Conservation (phyloP, 768 basidiomycete genomes). For the Lentinula aciculospora region DNA sequence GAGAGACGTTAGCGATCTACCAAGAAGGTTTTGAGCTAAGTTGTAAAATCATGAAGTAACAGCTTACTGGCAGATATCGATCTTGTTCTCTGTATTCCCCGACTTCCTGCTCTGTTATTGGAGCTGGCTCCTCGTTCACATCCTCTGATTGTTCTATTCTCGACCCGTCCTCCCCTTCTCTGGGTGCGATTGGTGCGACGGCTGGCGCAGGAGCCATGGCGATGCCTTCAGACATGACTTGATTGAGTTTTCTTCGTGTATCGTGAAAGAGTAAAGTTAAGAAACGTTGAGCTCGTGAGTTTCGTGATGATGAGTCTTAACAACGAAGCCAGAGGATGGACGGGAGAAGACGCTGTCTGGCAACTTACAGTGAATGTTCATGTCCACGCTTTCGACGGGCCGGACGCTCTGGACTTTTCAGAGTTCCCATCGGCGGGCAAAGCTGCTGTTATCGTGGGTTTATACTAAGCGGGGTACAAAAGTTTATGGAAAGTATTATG, state of each 20-base stretch:
- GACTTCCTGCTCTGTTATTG: constrained; percentile 88
- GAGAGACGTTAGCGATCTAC: constrained; percentile 95
- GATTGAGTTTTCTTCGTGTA: not conserved
- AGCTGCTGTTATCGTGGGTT: not conserved
- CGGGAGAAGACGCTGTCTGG: not conserved
- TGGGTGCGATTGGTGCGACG: not conserved
- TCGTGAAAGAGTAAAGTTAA: not conserved
- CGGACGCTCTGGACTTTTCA: not conserved
- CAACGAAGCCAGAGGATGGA: not conserved
- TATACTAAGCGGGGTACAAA: not conserved
- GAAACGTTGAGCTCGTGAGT: not conserved
- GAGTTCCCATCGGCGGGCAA: not conserved
- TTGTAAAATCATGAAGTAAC: not conserved
- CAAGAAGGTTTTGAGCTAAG: not conserved
- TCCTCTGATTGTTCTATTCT: constrained; percentile 24
- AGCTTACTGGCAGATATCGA: constrained; percentile 83
- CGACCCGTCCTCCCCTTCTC: constrained; percentile 22
- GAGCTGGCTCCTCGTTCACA: constrained; percentile 52
- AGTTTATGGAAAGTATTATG: no score
- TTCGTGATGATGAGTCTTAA: not conserved
- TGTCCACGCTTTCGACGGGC: not conserved
- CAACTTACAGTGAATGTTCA: not conserved
- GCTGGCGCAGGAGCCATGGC: not conserved
- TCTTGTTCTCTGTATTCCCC: constrained; percentile 95
- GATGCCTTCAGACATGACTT: not conserved